Base-by-base conservation (phyloP, 257 asterid species). In the Scutellaria barbata region DNA sequence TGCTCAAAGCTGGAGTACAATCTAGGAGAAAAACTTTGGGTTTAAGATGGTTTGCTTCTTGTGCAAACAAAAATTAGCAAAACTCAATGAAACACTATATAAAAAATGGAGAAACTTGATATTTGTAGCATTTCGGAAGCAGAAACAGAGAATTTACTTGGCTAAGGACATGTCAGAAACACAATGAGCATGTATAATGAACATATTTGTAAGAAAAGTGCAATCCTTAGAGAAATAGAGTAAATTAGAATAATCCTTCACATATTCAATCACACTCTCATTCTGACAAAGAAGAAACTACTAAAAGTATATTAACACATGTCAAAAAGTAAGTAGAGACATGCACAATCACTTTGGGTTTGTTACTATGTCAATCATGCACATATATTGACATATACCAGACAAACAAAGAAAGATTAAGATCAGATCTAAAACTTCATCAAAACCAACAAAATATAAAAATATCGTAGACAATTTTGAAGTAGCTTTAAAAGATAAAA, bases 401-500 rank as follows among this genome's bases (percentile, higher is more conserved):
- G 50, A 13, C 47, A 22, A 8, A 17, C 16, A 51, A 10, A 40
- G 22, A 66, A 12, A 22, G 14, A 51, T 52, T 41, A 52, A 17
- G 73, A 37, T 53, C 39, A 41, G 37, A 58, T 46, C 48, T 11
- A 42, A 43, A 39, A 55, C 35, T 18, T 65, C 4, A 50, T 30
- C 30, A 45, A 30, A 48, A 30, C 16, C 16, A 43, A 55, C 33
- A 51, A 25, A 50, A 3, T 33, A 51, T 8, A 35, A 55, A 50
- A 57, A n/a, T 17, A 35, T 37, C 6, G 7, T 1, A 3, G 10
- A 65, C 30, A 33, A 37, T 66, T 56, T 10, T 20, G 22, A 37
- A 13, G 8, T 45, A 55, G 56, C 41, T 46, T 2, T 45, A 66
- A 66, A 63, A 77, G 68, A 72, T 37, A 14, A 51, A 37, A 57